Base-by-base conservation (phyloP, 805 yeast species). In the Metschnikowia baotianmanensis region DNA sequence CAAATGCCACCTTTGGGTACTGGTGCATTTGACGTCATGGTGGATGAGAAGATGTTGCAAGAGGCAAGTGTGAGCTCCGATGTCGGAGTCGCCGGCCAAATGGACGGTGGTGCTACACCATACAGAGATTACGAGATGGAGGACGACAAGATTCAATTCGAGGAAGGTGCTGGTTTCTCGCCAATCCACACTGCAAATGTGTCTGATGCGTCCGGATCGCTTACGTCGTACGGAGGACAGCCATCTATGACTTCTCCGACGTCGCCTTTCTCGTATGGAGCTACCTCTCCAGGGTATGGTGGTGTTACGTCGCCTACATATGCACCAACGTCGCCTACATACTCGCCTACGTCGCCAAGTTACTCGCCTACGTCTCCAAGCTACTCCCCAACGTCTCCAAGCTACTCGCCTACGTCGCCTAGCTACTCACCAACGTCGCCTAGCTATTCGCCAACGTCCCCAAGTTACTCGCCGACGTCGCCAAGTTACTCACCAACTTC, bases 1-100 rank as follows among this genome's bases (percentile, higher is more conserved):
- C 99, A 93, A 74, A 78, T 93, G 76, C 98, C 99, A 17, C 98
- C 99, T 45, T 78, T 93, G 55, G 99, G 99, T 66, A 93, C 99
- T 2, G 99, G 99, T 61, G 84, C 96, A 1, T 93, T 93, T 59
- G 98, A 93, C 61, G 91, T 93, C 27, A 82, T 87, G 82, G 82
- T 93, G 46, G 96, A 93, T 63, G 98, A 93, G 55, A 80, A 81
- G 57, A 80, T 88, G 73, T 73, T 91, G 59, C 81, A 83, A 40
- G 61, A 75, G 34, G 70, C 84, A 30, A 43, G 42, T 25, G 80
- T 86, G 23, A 67, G 74, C n/a, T 47, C 61, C 47, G 70, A 66
- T 17, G 57, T 68, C 25, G 61, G 60, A 20, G 39, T 40, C 31
- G 55, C 75, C n/a, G 63, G 60, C 17, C 61, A 53, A 6, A 65